Evolutionary conservation across 768 basidiomycete genomes (phyloP).

Genomic region (Xanthoconium purpureum): DNA sequence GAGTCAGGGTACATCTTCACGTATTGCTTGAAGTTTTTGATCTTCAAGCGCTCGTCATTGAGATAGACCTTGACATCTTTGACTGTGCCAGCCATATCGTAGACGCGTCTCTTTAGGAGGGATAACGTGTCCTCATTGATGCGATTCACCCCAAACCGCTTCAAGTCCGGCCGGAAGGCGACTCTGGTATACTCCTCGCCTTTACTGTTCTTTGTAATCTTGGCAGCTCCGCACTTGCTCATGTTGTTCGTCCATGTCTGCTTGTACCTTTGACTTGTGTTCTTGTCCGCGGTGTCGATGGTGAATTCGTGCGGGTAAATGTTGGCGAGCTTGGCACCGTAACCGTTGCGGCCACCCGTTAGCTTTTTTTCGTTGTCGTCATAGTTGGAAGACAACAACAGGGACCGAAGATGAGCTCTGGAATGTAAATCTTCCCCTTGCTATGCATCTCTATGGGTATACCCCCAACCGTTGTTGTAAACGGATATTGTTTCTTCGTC

Average conservation of each 20-base stretch:
- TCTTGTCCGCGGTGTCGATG: conserved; percentile 92
- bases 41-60: too few species aligned
- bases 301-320: conserved; percentile 97
- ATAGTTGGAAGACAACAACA: conserved; percentile 93
- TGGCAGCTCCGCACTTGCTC: too few species aligned
- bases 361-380: conserved; percentile 99
- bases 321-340: conserved; percentile 96
- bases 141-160: conserved; percentile 83
- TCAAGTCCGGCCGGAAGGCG: conserved; percentile 89
- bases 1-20: too few species aligned
- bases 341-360: conserved; percentile 97
- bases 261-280: conserved; percentile 83
- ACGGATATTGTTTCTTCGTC: too few species aligned
- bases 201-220: too few species aligned
- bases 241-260: too few species aligned
- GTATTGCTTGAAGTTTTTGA: too few species aligned
- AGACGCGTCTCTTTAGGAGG: too few species aligned
- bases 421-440: conserved; percentile 91
- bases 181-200: conserved; percentile 91
- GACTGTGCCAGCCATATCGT: too few species aligned
- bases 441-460: conserved; percentile 97
- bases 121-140: conserved; percentile 92
- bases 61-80: too few species aligned
- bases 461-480: conserved; percentile 93
- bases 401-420: conserved; percentile 94